Percentiles rank a stretch among this genome's conserved stretches.
Conservation (phyloP, 495 filamentous ascomycete species). For the Friedmanniomyces endolithicus region DNA sequence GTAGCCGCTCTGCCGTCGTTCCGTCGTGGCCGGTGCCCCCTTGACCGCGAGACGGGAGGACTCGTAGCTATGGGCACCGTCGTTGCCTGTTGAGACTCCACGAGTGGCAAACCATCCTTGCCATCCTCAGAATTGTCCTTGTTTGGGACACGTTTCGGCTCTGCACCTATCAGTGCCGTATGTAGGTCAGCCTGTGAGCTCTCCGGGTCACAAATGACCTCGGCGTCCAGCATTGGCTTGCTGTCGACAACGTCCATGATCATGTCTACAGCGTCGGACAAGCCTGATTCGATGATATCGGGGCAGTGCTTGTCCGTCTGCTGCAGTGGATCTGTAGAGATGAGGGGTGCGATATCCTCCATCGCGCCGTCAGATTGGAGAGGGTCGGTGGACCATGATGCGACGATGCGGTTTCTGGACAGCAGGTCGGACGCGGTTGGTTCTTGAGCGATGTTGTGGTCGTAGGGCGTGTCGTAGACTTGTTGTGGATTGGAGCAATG, state of each 20-base stretch:
- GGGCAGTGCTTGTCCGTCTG: not conserved
- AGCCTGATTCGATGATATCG: not conserved
- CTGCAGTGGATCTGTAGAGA: not conserved
- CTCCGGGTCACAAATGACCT: not conserved
- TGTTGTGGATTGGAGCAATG: no score
- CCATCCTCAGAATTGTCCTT: not conserved
- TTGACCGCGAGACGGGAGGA: not conserved
- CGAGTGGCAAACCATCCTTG: not conserved
- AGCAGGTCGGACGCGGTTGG: not conserved
- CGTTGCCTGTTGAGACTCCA: not conserved
- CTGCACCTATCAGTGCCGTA: not conserved
- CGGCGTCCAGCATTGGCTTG: not conserved
- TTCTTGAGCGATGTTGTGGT: not conserved
- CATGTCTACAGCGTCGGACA: not conserved
- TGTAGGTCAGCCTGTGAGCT: not conserved
- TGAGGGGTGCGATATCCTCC: not conserved
- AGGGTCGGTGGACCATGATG: not conserved
- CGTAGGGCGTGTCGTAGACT: not conserved
- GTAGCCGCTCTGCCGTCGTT: not conserved
- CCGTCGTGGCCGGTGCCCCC: not conserved
- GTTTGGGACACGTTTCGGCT: not conserved
- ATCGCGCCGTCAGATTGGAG: not conserved
- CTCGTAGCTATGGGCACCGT: not conserved
- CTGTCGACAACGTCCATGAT: not conserved
- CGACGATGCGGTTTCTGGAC: no score